These are phyloP conservation scores for Gnomoniopsis smithogilvyi DNA, from an alignment of 2,329 filamentous ascomycete genomes.

Conservation along the genomic window DNA sequence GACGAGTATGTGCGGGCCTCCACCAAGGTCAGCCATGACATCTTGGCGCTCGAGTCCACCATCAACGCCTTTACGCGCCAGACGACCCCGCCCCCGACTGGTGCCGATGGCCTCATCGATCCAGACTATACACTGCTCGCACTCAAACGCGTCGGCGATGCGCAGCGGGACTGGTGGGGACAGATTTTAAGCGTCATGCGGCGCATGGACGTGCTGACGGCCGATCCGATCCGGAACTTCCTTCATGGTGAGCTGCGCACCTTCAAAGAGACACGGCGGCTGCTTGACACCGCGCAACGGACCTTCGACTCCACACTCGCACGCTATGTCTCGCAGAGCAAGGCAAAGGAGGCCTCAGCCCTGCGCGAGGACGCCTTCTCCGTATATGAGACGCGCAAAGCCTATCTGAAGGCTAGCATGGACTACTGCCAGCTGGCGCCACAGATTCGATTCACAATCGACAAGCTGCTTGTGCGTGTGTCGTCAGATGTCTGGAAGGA, in stretches of 20 bases:
- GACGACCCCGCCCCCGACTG: conserved; percentile 67
- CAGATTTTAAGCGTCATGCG: conserved; percentile 71
- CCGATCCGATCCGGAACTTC: conserved; percentile 80
- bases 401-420: conserved; percentile 87
- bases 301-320: conserved; percentile 78
- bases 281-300: conserved; percentile 77
- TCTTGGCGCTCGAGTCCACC: conserved; percentile 73
- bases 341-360: conserved; percentile 89
- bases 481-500: conserved; percentile 88
- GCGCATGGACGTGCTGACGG: conserved; percentile 71
- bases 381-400: conserved; percentile 86
- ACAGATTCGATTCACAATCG: conserved; percentile 77
- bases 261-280: conserved; percentile 80
- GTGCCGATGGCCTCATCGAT: conserved; percentile 83
- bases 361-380: conserved; percentile 94
- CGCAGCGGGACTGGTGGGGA: conserved; percentile 83
- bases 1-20: conserved; percentile 56
- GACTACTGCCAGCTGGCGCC: conserved; percentile 89
- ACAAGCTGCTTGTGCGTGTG: conserved; percentile 80
- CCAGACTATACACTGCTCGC: conserved; percentile 93
- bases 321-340: conserved; percentile 80
- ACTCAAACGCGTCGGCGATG: conserved; percentile 80
- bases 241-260: conserved; percentile 73
- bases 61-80: conserved; percentile 75
- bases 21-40: conserved; percentile 55